Evolutionary conservation across 495 filamentous ascomycete species (phyloP).

Genomic region (Hyaloscypha finlandica): DNA sequence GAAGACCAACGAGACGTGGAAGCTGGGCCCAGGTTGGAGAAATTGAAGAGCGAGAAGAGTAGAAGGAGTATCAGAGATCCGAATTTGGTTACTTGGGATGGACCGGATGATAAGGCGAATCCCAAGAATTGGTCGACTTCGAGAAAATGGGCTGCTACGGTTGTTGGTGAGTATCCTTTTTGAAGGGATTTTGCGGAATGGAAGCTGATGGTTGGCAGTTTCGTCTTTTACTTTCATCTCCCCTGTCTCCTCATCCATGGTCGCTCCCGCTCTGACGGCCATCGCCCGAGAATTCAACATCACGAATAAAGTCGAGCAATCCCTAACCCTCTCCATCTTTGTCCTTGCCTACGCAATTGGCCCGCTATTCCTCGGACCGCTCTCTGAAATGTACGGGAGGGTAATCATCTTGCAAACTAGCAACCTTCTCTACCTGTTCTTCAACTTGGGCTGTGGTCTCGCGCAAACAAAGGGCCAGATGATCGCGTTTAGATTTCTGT

Average conservation of each 20-base stretch:
- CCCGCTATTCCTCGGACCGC: conserved; percentile 60
- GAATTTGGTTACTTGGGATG: conserved; percentile 62
- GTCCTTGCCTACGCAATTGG: conserved; percentile 71
- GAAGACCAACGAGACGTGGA: conserved; percentile 23
- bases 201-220: conserved; percentile 30
- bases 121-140: conserved; percentile 44
- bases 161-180: conserved; percentile 22
- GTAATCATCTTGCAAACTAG: conserved; percentile 52
- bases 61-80: conserved; percentile 12
- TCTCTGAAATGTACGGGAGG: conserved; percentile 67
- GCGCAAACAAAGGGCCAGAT: conserved; percentile 54
- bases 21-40: conserved; percentile 24
- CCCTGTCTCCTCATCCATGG: conserved; percentile 65
- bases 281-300: conserved; percentile 65
- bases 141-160: conserved; percentile 51
- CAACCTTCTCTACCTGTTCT: conserved; percentile 58
- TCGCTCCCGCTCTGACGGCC: conserved; percentile 63
- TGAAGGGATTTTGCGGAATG: neutral
- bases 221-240: conserved; percentile 72
- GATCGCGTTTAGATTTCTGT: conserved; percentile 57
- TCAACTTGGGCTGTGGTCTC: conserved; percentile 59
- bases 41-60: conserved; percentile 14
- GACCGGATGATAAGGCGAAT: conserved; percentile 49
- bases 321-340: conserved; percentile 71
- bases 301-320: conserved; percentile 49